Evolutionary conservation across 192 early-diverging fungal species (phyloP), one percentile per base, ranked within the genome.

Genomic region (Diversispora epigaea): DNA sequence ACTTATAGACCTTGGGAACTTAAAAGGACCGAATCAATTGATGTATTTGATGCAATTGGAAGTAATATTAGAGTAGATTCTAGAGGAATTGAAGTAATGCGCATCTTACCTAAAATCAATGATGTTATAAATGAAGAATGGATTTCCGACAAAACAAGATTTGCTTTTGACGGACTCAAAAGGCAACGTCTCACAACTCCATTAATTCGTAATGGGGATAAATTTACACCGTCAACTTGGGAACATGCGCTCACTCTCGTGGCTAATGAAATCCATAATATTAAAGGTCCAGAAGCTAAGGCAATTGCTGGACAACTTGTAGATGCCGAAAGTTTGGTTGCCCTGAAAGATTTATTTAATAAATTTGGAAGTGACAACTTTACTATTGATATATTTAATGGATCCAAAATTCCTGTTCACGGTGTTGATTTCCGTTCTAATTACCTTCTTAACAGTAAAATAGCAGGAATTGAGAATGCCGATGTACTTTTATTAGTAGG

Each of bases 51-150:
- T 79, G 97, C 94, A 44, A 86, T 99, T 71, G 97, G 97, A 56
- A 93, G 89, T 78, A 98, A 93, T 86, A 96, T 99, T 79, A 93
- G 95, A 67, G 85, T 99, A 60, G 97, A 99, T 82, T 93, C 95
- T 19, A 91, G 95, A 56, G 97, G 97, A 77, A 84, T 93, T 39
- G 95, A 99, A 82, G 94, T 99, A 17, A 94, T 99, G 93, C 92
- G 97, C 71, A 88, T 99, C 43, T 81, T 98, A 11, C 97, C 97
- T 43, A 93, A 94, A 47, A 85, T 95, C 73, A 99, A 99, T 84
- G 97, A 99, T 75, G 95, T 92, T n/a, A 85, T 99, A 80, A 99
- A 99, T 83, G 93, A 96, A 83, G 97, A 99, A 86, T 99, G 97
- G 97, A 94, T 99, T 73, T 94, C 95, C 10, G 97, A 99, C 88